Conservation (phyloP, 306 rosid species). For the Citrullus amarus region DNA sequence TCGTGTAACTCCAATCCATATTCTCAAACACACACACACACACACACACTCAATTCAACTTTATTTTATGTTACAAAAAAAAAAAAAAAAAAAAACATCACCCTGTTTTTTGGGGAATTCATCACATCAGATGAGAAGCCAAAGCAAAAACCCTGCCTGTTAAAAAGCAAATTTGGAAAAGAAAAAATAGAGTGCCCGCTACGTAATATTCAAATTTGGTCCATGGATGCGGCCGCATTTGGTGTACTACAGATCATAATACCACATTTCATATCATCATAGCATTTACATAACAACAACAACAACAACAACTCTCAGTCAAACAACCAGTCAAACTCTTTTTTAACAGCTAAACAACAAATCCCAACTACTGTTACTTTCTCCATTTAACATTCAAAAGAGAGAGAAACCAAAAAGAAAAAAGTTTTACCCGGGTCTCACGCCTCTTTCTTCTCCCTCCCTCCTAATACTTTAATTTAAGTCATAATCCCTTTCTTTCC, state of each 20-base stretch:
- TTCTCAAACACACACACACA: too few species aligned
- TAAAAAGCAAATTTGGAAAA: not conserved
- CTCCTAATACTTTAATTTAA: not conserved
- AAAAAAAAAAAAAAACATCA: too few species aligned
- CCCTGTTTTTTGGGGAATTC: not conserved
- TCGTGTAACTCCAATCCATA: too few species aligned
- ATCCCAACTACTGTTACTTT: conserved; percentile 1
- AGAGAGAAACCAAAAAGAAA: not conserved
- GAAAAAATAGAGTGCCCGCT: not conserved
- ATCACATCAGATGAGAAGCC: not conserved
- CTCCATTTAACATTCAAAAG: not conserved
- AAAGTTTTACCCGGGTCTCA: conserved; percentile 25
- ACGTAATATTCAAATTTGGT: not conserved
- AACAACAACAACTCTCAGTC: not conserved
- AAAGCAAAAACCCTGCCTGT: not conserved
- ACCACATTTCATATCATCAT: not conserved
- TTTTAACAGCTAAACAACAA: conserved; percentile 3
- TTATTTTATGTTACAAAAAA: too few species aligned
- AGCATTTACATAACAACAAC: not conserved
- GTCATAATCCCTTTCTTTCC: not conserved
- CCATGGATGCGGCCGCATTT: not conserved
- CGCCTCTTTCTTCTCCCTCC: not conserved
- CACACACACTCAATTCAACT: too few species aligned
- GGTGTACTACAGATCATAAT: not conserved
- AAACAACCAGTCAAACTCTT: conserved; percentile 14